Conservation (phyloP, 179 eudicot genomes). For the Beta lomatogona region DNA sequence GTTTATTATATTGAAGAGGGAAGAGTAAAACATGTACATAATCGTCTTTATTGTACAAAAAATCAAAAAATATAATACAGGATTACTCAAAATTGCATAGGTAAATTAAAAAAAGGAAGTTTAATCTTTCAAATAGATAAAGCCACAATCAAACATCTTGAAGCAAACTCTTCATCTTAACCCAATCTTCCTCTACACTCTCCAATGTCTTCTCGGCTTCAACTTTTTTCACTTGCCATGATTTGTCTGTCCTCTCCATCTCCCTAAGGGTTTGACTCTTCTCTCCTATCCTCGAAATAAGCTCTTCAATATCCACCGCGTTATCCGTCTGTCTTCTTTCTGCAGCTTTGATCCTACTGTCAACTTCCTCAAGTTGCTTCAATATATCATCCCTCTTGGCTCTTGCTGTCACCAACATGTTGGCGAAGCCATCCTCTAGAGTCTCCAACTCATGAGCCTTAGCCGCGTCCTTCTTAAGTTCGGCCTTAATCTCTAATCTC, state of each 20-base stretch:
- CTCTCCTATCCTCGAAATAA: conserved; percentile 33
- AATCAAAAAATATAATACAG: not conserved
- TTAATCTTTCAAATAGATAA: not conserved
- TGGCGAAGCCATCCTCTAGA: conserved; percentile 33
- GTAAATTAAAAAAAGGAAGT: not conserved
- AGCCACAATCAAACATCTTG: conserved; percentile 30
- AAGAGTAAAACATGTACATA: too few relatives aligned
- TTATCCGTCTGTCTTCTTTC: conserved; percentile 36
- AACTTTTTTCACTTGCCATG: conserved; percentile 25
- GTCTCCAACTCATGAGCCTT: conserved; percentile 46
- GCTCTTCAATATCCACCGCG: conserved; percentile 33
- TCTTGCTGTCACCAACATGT: conserved; percentile 27
- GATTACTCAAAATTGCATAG: conserved; percentile 4
- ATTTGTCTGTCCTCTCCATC: conserved; percentile 41
- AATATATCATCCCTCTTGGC: conserved; percentile 36
- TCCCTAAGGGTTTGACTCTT: conserved; percentile 38
- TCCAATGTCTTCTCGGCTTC: conserved; percentile 39
- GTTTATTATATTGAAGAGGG: too few relatives aligned
- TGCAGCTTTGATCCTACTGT: conserved; percentile 32
- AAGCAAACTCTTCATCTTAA: conserved; percentile 23
- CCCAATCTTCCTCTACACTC: conserved; percentile 43
- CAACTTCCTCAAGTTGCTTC: conserved; percentile 45
- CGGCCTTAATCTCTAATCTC: conserved; percentile 30
- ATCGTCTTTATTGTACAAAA: not conserved
- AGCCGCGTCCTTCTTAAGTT: conserved; percentile 33